Evolutionary conservation across 2,329 filamentous ascomycete species (phyloP), one percentile per base, ranked within the genome.

Genomic region (Didymella exigua): DNA sequence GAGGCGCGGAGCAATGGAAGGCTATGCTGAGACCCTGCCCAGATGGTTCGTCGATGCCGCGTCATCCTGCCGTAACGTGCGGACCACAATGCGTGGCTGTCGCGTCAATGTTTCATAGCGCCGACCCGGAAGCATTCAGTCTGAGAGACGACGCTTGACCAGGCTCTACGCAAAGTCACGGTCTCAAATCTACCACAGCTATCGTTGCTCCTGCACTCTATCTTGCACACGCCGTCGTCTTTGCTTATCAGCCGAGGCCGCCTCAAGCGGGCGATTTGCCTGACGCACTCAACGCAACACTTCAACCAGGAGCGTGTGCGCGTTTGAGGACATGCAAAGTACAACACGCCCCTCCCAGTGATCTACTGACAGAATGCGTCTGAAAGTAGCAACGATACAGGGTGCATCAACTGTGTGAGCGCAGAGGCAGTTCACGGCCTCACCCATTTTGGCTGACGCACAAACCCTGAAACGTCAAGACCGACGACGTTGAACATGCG

Each of bases 21-120:
- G 51, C 30, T 18, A 49, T 57, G 59, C 56, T 47, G 42, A 43
- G 46, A 49, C 50, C 55, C 5, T 46, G 40, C 56, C 52, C 49
- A 54, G 46, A 36, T 49, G 56, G 38, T 52, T 48, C 31, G 41
- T 60, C 50, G 53, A 34, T 29, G 58, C 58, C 60, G 60, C 60
- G 60, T 61, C 61, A 61, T 61, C 53, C 26, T 38, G 48, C 37
- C 47, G 24, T 18, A 24, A 43, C 43, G 43, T 53, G 49, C 49
- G 45, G 51, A 49, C n/a, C 34, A 40, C 45, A 27, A 38, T 43
- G 47, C 36, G 43, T 31, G 29, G 37, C 48, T 48, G 53, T 50
- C 47, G 47, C 47, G 53, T 43, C 37, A 37, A 48, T 48, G 53
- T 51, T 51, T 51, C 53, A 51, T 37, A 56, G 47, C 47, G 42